Conservation (phyloP, 2,329 filamentous ascomycete genomes). For the Orbilia brochopaga region DNA sequence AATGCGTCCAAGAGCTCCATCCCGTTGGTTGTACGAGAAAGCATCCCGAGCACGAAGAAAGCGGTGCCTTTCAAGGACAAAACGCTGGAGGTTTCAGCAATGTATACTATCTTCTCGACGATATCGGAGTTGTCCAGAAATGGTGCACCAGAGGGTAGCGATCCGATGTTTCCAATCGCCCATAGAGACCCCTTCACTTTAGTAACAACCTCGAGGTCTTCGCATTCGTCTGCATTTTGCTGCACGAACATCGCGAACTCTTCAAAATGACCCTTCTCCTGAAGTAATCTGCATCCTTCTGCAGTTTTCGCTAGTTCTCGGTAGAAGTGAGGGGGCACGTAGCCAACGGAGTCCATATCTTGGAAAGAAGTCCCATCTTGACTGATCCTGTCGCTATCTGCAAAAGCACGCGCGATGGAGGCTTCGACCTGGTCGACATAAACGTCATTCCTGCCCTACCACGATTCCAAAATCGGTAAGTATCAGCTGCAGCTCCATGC, state of each 20-base stretch:
- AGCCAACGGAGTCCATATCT: conserved; percentile 62
- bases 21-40: conserved; percentile 88
- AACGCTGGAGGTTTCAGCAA: conserved; percentile 85
- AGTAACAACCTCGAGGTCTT: conserved; percentile 81
- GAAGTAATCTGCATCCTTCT: conserved; percentile 87
- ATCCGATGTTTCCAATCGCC: conserved; percentile 97
- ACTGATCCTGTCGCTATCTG: conserved; percentile 63
- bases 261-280: conserved; percentile 93
- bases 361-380: conserved; percentile 65
- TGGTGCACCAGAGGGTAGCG: conserved; percentile 93
- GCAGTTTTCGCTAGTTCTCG: conserved; percentile 88
- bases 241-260: conserved; percentile 89
- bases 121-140: conserved; percentile 92
- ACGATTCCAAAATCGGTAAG: neutral
- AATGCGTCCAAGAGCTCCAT: conserved; percentile 87
- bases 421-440: conserved; percentile 95
- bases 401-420: conserved; percentile 85
- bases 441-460: conserved; percentile 81
- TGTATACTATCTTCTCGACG: conserved; percentile 82
- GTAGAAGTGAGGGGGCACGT: conserved; percentile 96
- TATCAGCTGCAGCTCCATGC: neutral
- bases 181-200: conserved; percentile 97
- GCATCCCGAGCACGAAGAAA: conserved; percentile 91
- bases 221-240: conserved; percentile 81
- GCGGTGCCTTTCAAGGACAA: conserved; percentile 94